phyloP scores from a whole-genome alignment of 1,139 yeast genomes.

The Debaryomyces nepalensis region DNA sequence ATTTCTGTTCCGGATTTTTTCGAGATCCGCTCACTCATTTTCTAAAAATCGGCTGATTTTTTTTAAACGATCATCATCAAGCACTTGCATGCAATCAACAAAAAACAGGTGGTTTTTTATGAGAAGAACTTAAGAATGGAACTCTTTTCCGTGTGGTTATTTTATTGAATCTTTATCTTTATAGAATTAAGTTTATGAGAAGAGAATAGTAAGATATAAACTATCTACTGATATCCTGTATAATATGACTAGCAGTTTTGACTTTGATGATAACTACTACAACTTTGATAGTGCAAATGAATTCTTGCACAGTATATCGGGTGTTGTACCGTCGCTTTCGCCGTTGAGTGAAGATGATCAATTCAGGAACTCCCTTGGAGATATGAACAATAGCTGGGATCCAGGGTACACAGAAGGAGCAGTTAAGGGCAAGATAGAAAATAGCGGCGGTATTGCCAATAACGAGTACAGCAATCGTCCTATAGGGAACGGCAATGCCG shows the following conservation, averaged over 20 bases:
- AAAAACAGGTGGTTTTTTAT: conserved; percentile 10
- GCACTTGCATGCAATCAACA: neutral
- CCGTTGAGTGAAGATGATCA: conserved; percentile 20
- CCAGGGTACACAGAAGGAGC: neutral
- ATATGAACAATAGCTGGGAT: conserved; percentile 6
- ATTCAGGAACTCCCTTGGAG: neutral
- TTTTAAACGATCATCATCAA: conserved; percentile 5
- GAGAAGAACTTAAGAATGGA: conserved; percentile 4
- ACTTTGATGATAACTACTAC: conserved; percentile 23
- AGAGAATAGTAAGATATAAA: neutral
- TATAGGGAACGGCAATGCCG: neutral
- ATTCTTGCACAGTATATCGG: conserved; percentile 39
- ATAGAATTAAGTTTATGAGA: neutral
- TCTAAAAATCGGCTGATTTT: conserved; percentile 10
- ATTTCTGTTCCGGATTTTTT: neutral
- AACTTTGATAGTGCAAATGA: conserved; percentile 43
- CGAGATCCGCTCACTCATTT: conserved; percentile 7
- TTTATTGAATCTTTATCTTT: neutral
- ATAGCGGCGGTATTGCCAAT: neutral
- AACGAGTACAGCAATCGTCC: conserved; percentile 5
- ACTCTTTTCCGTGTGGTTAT: conserved; percentile 2
- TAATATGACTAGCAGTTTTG: conserved; percentile 20
- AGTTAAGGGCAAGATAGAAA: neutral
- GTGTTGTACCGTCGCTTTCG: conserved; percentile 26
- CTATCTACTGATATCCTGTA: neutral